A percentile compares a stretch with the other conserved stretches of the same genome.
Evolutionary conservation across 2,329 filamentous ascomycete species (phyloP).

Genomic region (Aspergillus sp.): DNA sequence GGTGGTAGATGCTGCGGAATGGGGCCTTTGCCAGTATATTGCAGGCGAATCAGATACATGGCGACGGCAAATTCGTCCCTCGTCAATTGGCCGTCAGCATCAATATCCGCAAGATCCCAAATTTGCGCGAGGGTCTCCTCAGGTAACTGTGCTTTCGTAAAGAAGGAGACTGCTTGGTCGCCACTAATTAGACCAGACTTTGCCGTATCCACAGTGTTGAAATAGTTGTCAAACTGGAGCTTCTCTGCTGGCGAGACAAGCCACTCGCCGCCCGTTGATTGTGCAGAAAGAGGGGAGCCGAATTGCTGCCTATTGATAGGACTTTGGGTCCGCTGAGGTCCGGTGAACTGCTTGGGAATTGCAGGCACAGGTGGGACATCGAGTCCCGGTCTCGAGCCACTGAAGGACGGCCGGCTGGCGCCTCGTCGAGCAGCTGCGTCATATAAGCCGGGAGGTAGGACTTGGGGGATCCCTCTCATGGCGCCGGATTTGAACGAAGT

Average conservation of each 20-base stretch:
- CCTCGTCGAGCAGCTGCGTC: slow-evolving; percentile 80
- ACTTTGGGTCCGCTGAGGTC: slow-evolving; percentile 59
- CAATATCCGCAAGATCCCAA: slow-evolving; percentile 95
- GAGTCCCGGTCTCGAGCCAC: slow-evolving; percentile 46
- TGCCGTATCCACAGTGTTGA: slow-evolving; percentile 76
- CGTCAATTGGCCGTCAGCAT: slow-evolving; percentile 79
- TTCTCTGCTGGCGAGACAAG: slow-evolving; percentile 81
- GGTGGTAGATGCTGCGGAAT: slow-evolving; percentile 76
- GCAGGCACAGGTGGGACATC: slow-evolving; percentile 60
- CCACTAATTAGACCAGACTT: slow-evolving; percentile 84
- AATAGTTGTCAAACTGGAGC: slow-evolving; percentile 81
- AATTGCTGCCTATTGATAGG: slow-evolving; percentile 55
- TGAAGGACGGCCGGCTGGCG: slow-evolving; percentile 52
- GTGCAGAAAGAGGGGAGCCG: slow-evolving; percentile 51
- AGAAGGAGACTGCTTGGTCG: slow-evolving; percentile 90
- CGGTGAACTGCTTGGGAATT: slow-evolving; percentile 78
- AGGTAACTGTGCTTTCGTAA: slow-evolving; percentile 85
- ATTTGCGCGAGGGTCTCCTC: slow-evolving; percentile 91
- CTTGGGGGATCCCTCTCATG: slow-evolving; percentile 74
- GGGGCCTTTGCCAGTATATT: slow-evolving; percentile 70
- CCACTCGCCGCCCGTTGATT: slow-evolving; percentile 70
- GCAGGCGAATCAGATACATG: slow-evolving; percentile 94
- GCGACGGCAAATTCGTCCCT: slow-evolving; percentile 94
- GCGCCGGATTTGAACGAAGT: slow-evolving; percentile 85
- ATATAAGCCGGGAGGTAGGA: slow-evolving; percentile 81